Evolutionary conservation across 768 basidiomycete species (phyloP), one percentile per base, ranked within the genome.

Genomic region (Pisolithus orientalis): DNA sequence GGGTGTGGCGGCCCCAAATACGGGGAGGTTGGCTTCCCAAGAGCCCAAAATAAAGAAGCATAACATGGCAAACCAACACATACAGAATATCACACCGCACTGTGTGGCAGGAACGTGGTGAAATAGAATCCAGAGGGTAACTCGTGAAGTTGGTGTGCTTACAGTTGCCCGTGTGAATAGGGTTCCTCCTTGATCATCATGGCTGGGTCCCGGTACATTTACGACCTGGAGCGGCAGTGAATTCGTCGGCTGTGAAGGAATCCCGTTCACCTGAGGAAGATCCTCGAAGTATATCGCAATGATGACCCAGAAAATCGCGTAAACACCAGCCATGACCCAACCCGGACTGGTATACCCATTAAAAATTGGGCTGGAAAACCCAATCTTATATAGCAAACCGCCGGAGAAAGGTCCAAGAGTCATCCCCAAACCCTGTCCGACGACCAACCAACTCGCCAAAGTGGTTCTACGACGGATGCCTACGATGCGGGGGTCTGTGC

Each of bases 41-140:
- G 78, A 76, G 7, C 81, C 83, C 52, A 87, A 78, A 61, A 85
- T 73, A 67, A 85, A 83, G 71, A 85, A 86, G 65, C 77, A 83
- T 17, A 80, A 74, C 79, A 83, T 83, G 44, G 82, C 75, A 59
- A 79, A 82, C 78, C 82, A 86, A 63, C 82, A 85, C 80, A 86
- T 84, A 61, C 78, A 82, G 39, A 73, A 57, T 21, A 79, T 71
- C 52, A 82, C 77, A 24, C 79, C 80, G 75, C 77, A 79, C 53
- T 80, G 76, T 7, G 62, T 50, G 6, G 17, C 44, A 6, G 67
- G 64, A 51, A 63, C 45, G 10, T 28, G 55, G 47, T 45, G 54
- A 40, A 61, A 49, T 5, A 56, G 59, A 43, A 48, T 4, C 3
- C 34, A 13, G 11, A 14, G 13, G 13, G 1, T 14, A 11, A 14